phyloP scores from a whole-genome alignment of 2,329 filamentous ascomycete species.

The Hymenoscyphus albidus region DNA sequence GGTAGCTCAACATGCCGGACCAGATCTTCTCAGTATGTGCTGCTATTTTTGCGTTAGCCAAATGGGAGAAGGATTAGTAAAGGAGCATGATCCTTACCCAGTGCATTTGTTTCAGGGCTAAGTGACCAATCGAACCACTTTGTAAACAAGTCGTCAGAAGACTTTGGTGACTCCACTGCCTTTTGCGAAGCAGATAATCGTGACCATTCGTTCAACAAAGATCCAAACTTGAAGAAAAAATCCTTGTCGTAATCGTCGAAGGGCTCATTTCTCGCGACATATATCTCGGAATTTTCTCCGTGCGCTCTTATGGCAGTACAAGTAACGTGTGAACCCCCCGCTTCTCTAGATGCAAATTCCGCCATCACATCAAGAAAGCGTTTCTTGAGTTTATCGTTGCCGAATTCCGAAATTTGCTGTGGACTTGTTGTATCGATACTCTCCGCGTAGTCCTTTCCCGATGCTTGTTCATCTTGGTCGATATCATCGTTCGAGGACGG shows the following conservation, averaged over 20 bases:
- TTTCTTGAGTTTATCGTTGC: constrained; percentile 5
- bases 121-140: neutral
- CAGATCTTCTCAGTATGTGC: neutral
- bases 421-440: constrained; percentile 7
- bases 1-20: neutral
- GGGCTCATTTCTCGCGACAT: constrained; percentile 8
- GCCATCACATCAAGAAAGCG: constrained; percentile 9
- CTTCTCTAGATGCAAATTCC: constrained; percentile 9
- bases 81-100: neutral
- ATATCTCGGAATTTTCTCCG: constrained; percentile 6
- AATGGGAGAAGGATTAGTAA: too few species aligned
- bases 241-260: neutral
- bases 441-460: neutral
- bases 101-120: neutral
- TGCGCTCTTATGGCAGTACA: constrained; percentile 12
- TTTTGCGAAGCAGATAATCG: neutral
- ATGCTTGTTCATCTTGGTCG: neutral
- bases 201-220: neutral
- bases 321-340: constrained; percentile 5
- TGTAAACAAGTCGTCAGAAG: neutral
- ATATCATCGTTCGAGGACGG: neutral
- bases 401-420: constrained; percentile 10
- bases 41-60: neutral
- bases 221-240: constrained; percentile 6
- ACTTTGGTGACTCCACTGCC: neutral